Evolutionary conservation across 441 rosid species (phyloP).

Genomic region (Biscutella laevigata): DNA sequence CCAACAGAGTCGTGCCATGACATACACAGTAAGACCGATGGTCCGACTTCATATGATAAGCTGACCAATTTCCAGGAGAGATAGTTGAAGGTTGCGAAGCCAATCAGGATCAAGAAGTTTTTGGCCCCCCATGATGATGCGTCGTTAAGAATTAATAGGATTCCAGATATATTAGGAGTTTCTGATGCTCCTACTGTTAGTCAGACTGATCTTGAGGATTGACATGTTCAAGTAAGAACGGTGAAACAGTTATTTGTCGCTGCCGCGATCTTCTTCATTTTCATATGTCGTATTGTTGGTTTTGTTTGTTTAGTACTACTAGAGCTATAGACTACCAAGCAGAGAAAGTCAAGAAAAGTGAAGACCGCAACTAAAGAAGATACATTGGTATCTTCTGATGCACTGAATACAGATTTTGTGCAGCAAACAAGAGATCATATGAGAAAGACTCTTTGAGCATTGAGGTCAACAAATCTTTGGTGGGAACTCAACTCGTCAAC

Average conservation of each 20-base stretch:
- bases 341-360: too few relatives aligned
- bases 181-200: constrained; percentile 44
- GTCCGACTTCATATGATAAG: constrained; percentile 96
- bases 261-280: too few relatives aligned
- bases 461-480: too few relatives aligned
- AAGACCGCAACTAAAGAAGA: too few relatives aligned
- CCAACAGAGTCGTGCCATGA: constrained; percentile 99
- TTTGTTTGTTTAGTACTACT: too few relatives aligned
- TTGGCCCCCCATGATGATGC: constrained; percentile 75
- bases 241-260: background rate
- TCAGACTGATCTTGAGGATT: constrained; percentile 49
- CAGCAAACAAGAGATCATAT: too few relatives aligned
- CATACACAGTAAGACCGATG: constrained; percentile 79
- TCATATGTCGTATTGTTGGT: too few relatives aligned
- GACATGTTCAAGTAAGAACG: constrained; percentile 87
- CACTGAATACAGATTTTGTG: too few relatives aligned
- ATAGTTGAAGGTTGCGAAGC: constrained; percentile 80
- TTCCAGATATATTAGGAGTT: constrained; percentile 68
- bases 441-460: too few relatives aligned
- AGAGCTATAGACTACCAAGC: too few relatives aligned
- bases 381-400: too few relatives aligned
- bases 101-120: constrained; percentile 27
- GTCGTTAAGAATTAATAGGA: constrained; percentile 66
- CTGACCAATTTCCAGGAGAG: constrained; percentile 89
- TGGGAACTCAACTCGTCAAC: too few relatives aligned